These are phyloP conservation scores for Pelargonium exstipulatum DNA, from an alignment of 441 rosid genomes.

Conservation along the genomic window DNA sequence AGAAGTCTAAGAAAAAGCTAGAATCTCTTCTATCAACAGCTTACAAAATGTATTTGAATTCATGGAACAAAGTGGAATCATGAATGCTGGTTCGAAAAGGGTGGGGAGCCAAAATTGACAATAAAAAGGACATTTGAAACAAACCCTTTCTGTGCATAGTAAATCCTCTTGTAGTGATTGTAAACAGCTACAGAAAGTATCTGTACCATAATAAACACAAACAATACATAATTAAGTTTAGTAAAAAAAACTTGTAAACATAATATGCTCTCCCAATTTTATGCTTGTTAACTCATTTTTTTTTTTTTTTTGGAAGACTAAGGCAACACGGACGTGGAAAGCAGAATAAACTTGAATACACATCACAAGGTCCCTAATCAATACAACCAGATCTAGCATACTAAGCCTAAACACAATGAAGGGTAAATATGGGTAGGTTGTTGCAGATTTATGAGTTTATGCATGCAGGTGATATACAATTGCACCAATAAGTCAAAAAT, in stretches of 20 bases:
- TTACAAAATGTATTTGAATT: not conserved
- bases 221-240: too few relatives aligned
- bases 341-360: too few relatives aligned
- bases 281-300: too few relatives aligned
- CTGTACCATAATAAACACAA: conserved; percentile 31
- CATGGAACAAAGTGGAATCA: not conserved
- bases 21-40: not conserved
- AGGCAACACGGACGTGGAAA: too few relatives aligned
- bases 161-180: conserved; percentile 89
- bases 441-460: not conserved
- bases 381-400: too few relatives aligned
- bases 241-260: too few relatives aligned
- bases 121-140: conserved; percentile 28
- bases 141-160: conserved; percentile 64
- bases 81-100: not conserved
- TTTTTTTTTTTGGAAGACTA: too few relatives aligned
- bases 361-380: too few relatives aligned
- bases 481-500: not conserved
- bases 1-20: not conserved
- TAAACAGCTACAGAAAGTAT: conserved; percentile 91
- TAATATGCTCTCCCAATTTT: too few relatives aligned
- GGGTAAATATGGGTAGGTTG: not conserved
- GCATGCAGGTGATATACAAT: not conserved
- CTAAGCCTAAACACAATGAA: too few relatives aligned
- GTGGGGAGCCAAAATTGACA: conserved; percentile 5